phyloP scores from a whole-genome alignment of 306 rosid genomes.

The Comarum palustre region DNA sequence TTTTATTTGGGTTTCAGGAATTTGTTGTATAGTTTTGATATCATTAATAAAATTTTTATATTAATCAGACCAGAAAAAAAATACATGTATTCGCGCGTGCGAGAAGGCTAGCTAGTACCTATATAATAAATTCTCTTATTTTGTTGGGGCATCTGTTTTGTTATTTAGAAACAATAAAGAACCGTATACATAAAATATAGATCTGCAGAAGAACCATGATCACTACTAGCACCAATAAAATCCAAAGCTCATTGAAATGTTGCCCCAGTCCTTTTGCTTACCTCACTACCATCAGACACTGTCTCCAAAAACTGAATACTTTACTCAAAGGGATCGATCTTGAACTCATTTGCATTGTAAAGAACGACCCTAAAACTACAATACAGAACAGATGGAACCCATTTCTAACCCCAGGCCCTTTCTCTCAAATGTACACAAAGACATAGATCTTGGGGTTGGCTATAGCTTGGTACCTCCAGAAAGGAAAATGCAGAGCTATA shows the following conservation, averaged over 20 bases:
- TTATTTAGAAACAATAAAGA: conserved; percentile 23
- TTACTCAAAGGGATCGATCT: conserved; percentile 28
- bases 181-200: conserved; percentile 24
- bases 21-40: too few relatives aligned
- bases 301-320: conserved; percentile 49
- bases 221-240: conserved; percentile 42
- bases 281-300: conserved; percentile 55
- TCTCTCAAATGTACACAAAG: conserved; percentile 18
- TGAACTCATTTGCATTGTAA: conserved; percentile 33
- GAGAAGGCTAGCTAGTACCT: too few relatives aligned
- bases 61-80: too few relatives aligned
- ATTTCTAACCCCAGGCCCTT: conserved; percentile 9
- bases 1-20: too few relatives aligned
- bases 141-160: neutral
- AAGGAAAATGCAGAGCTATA: conserved; percentile 35
- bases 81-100: too few relatives aligned
- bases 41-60: too few relatives aligned
- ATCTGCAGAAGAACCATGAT: conserved; percentile 28
- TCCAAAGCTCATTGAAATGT: conserved; percentile 62
- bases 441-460: conserved; percentile 32
- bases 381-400: conserved; percentile 10
- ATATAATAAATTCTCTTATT: conserved; percentile 27
- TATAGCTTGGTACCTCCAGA: conserved; percentile 39
- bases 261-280: conserved; percentile 61
- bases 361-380: conserved; percentile 24